Conservation (phyloP, 164 flowering plant species). For the Liriodendron chinense region DNA sequence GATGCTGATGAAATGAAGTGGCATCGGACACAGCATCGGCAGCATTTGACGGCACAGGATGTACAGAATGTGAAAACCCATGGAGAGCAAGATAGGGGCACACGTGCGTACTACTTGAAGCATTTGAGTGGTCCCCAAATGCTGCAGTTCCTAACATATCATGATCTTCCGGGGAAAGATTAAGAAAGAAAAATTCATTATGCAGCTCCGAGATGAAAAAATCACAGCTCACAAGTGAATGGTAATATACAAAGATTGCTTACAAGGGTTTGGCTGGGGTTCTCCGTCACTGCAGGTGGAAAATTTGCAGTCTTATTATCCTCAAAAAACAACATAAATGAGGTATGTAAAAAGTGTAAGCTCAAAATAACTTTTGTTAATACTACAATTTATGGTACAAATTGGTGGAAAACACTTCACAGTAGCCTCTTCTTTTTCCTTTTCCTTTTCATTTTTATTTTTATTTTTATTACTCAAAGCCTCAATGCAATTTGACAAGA, state of each 20-base stretch:
- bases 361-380: no score
- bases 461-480: no score
- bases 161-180: constrained; percentile 11
- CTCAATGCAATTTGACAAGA: no score
- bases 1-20: constrained; percentile 10
- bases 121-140: constrained; percentile 7
- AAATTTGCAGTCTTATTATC: background rate
- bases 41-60: background rate
- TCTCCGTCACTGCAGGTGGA: constrained; percentile 16
- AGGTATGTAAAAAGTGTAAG: no score
- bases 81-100: constrained; percentile 19
- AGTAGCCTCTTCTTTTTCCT: no score
- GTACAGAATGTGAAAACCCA: constrained; percentile 11
- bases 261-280: constrained; percentile 13
- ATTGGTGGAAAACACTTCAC: no score
- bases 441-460: no score
- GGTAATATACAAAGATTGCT: background rate
- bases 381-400: no score
- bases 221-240: background rate
- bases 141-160: constrained; percentile 40
- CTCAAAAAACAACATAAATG: background rate
- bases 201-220: background rate
- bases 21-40: background rate
- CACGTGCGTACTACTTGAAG: constrained; percentile 10
- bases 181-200: constrained; percentile 2